These are phyloP conservation scores for Populus tremula DNA, from an alignment of 345 rosid species.

Conservation along the genomic window DNA sequence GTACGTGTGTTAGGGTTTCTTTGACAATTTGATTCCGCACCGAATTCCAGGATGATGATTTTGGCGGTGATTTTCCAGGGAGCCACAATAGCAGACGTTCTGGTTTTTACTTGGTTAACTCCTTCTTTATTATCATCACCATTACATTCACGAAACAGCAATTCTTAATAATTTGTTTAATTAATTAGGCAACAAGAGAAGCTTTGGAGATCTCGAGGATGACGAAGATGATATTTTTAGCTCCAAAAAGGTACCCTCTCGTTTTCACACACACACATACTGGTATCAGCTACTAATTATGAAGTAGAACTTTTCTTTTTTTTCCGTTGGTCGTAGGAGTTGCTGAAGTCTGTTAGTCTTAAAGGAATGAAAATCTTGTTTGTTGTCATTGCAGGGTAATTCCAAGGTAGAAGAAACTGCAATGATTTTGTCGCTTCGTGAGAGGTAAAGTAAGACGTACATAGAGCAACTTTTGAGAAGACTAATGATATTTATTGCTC, in stretches of 20 bases:
- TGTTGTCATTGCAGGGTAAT: constrained; percentile 40
- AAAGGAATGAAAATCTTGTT: background rate
- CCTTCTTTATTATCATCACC: background rate
- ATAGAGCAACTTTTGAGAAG: background rate
- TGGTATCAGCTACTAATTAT: too few relatives aligned
- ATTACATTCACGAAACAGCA: too few relatives aligned
- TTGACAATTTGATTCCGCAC: background rate
- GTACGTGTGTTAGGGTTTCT: constrained; percentile 3
- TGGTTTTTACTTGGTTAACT: constrained; percentile 33
- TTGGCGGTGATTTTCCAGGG: constrained; percentile 74
- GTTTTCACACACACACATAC: too few relatives aligned
- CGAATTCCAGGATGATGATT: constrained; percentile 68
- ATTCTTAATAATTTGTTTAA: background rate
- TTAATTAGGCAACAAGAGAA: constrained; percentile 59
- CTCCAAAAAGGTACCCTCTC: constrained; percentile 57
- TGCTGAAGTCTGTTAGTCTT: too few relatives aligned
- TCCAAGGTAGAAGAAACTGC: constrained; percentile 73
- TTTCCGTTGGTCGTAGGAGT: too few relatives aligned
- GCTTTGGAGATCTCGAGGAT: constrained; percentile 79
- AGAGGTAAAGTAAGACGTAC: constrained; percentile 49
- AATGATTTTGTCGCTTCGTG: constrained; percentile 84
- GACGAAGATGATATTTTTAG: constrained; percentile 90
- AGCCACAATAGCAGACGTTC: constrained; percentile 43
- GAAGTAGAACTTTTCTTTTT: too few relatives aligned
- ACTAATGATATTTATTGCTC: background rate